phyloP scores from a whole-genome alignment of 257 asterid species.

The Solanum sitiens region DNA sequence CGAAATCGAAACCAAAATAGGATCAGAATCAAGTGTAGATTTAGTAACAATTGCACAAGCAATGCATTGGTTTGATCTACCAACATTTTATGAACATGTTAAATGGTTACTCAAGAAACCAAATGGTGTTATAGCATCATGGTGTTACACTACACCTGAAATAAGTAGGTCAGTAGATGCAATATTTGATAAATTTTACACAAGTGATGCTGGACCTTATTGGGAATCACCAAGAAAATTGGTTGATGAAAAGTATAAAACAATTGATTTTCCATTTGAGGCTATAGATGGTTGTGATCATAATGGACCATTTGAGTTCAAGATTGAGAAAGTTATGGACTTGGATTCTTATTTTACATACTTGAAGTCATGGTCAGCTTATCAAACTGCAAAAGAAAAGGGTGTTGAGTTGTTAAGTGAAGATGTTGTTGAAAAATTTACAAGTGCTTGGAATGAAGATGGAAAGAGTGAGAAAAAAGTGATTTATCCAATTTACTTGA shows the following conservation, averaged over 20 bases:
- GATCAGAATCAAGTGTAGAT: constrained; percentile 7
- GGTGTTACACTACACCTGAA: constrained; percentile 8
- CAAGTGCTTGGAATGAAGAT: constrained; percentile 30
- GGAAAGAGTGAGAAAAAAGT: neutral
- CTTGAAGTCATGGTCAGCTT: constrained; percentile 21
- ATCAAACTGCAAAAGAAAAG: constrained; percentile 11
- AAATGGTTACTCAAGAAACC: constrained; percentile 20
- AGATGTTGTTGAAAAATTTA: constrained; percentile 9
- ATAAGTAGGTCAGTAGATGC: constrained; percentile 11
- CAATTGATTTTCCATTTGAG: constrained; percentile 21
- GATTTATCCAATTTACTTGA: neutral
- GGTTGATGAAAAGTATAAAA: neutral
- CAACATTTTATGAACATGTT: constrained; percentile 12
- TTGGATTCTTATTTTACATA: constrained; percentile 8
- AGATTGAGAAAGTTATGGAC: constrained; percentile 12
- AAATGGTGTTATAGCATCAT: constrained; percentile 12
- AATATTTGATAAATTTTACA: neutral
- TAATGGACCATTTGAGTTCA: constrained; percentile 10
- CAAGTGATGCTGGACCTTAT: neutral
- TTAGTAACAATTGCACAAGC: constrained; percentile 21
- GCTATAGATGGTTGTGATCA: constrained; percentile 15
- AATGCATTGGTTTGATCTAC: constrained; percentile 38
- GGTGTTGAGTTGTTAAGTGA: constrained; percentile 22
- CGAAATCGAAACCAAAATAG: constrained; percentile 8
- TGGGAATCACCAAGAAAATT: constrained; percentile 7